Base-by-base conservation (phyloP, 108 stramenopile genomes). In the Cyclotella kingstonii region DNA sequence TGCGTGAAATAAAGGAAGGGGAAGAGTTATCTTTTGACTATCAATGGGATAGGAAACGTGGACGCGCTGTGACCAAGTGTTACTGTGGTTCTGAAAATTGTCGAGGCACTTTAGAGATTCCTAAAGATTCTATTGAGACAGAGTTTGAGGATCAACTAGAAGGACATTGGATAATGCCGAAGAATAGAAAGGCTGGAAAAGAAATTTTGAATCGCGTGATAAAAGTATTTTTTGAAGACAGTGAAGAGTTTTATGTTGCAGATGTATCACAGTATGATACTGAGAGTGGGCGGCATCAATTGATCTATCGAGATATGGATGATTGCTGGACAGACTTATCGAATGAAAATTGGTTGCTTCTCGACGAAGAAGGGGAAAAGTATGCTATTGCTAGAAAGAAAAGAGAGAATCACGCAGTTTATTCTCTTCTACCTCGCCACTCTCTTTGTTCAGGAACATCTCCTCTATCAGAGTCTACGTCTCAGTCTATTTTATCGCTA, bases 1-100 rank as follows among this genome's bases (percentile, higher is more conserved):
- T 67, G 50, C 59, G 88, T 35, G 84, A 87, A 28, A 91, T 99
- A 54, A 48, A 56, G 23, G 76, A 79, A 34, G 96, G 95, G 39
- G 94, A 93, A 65, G 97, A 99, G 70, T 80, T 99, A 22, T 87
- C 85, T 44, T 99, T 97, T 85, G 98, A 99, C 73, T 98, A 99
- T 79, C 80, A 92, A 49, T 96, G 92, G 90, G 87, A 92, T 36
- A 69, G 87, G 6, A 91, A 95, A 47, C 66, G 86, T 27, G 96
- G 91, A 7, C 83, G 97, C 57, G 87, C 97, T 3, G 73, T 85
- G 0, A 94, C 93, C 57, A 91, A 87, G 62, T 99, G 99, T 80
- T 70, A 96, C 66, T 99, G 99, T 73, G 95, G 92, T 9, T 60
- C 85, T 29, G 60, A 76, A 9, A 68, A 49, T 4, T 99, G 98